Conservation (phyloP, 148 eudicot species). For the Nepenthes gracilis region DNA sequence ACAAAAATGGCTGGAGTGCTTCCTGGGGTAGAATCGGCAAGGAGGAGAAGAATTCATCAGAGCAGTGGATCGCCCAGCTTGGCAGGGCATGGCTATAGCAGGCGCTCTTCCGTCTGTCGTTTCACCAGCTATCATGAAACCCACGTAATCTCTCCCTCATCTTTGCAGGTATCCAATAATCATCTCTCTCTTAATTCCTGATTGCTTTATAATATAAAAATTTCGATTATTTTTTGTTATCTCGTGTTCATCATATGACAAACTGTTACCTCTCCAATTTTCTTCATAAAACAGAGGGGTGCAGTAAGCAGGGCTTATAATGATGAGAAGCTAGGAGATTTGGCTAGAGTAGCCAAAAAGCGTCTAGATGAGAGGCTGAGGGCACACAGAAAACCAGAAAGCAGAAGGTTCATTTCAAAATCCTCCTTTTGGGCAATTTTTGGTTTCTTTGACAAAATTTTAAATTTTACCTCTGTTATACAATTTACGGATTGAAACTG, state of each 20-base stretch:
- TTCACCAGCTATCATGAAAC: background rate
- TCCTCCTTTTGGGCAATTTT: background rate
- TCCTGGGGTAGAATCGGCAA: background rate
- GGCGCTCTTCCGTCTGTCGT: background rate
- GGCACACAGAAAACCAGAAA: constrained; percentile 23
- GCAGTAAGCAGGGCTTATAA: background rate
- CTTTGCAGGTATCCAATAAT: background rate
- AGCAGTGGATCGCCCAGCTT: background rate
- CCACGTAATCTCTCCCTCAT: background rate
- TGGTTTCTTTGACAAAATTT: background rate
- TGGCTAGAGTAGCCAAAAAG: constrained; percentile 66
- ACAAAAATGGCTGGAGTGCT: background rate
- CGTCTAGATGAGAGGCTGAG: constrained; percentile 58
- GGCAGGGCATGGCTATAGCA: background rate
- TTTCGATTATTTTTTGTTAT: too few species aligned
- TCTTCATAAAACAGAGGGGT: background rate
- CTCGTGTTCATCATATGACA: too few species aligned
- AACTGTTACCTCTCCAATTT: too few species aligned
- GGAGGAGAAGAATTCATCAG: background rate
- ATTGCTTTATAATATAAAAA: too few species aligned
- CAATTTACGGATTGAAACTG: background rate
- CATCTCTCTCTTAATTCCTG: too few species aligned
- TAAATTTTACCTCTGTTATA: background rate
- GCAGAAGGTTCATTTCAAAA: constrained; percentile 15
- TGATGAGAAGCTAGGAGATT: constrained; percentile 45